Base-by-base conservation (phyloP, 139 green algal species). In the Pseudopediastrum boryanum region DNA sequence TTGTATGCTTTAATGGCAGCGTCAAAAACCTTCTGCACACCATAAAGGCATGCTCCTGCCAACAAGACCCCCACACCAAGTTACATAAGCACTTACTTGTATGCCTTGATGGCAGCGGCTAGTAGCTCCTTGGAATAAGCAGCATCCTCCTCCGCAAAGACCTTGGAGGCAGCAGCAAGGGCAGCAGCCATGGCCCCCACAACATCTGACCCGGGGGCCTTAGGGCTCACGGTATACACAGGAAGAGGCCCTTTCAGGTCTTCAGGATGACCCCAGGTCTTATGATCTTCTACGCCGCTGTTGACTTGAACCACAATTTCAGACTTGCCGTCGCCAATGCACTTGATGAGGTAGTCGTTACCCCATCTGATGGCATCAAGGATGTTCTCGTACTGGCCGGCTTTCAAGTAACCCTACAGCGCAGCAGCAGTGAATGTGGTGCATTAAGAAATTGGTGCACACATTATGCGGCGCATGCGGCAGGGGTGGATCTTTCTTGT, bases 271-370 rank as follows among this genome's bases (percentile, higher is more conserved):
- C 65, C 66, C 76, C 76, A 82, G 4, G 70, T 29, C 2, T 8
- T 31, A 21, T 80, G 73, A 44, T 80, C 73, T 27, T 80, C 59
- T 1, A 13, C 31, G 21, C 73, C 73, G 31, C 63, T 80, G 43
- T 61, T 61, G 16, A 80, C 73, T 29, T 75, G 73, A 38, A 19
- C 73, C 7, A 80, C 73, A 21, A 80, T 63, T 3, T 80, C 41
- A 8, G 31, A 68, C 16, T 21, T 61, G 59, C 73, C 73, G 33
- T 80, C 59, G 13, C 73, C 73, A 33, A 80, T 44, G 58, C 59
- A 72, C 59, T 80, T 80, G 59, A 80, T 80, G 59, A 80, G 62
- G 59, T 80, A 80, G 43, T 80, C 73, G 44, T 59, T 80, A 7
- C 71, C 73, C 73, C 73, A 80, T 44, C 71, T 80, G 4, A 80